Evolutionary conservation across 2,329 filamentous ascomycete genomes (phyloP).

Genomic region (Penicillium sp.): DNA sequence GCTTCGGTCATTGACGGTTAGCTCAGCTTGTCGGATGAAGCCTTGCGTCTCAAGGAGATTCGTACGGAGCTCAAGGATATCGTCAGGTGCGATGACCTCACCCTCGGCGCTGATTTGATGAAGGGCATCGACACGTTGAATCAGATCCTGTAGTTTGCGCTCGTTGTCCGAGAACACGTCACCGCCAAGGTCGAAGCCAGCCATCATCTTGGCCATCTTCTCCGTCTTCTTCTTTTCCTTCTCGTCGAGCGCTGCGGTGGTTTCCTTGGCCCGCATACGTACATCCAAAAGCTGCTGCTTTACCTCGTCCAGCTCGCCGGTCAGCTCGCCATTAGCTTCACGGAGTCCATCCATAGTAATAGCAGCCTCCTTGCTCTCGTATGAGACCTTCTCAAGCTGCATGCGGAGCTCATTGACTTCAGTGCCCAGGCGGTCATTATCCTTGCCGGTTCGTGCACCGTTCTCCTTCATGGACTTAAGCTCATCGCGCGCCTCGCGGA

Average conservation of each 20-base stretch:
- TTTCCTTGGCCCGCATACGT: constrained; percentile 95
- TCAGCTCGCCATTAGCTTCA: constrained; percentile 92
- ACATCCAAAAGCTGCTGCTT: constrained; percentile 96
- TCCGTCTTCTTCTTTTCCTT: constrained; percentile 99
- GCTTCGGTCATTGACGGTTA: constrained; percentile 73
- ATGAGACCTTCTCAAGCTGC: constrained; percentile 92
- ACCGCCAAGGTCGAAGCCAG: constrained; percentile 89
- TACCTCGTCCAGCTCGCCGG: constrained; percentile 85
- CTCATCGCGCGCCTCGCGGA: constrained; percentile 85
- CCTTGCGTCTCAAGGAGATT: constrained; percentile 87
- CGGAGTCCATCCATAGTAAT: constrained; percentile 98
- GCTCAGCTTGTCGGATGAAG: constrained; percentile 87
- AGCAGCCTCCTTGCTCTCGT: constrained; percentile 93
- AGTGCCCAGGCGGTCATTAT: constrained; percentile 82
- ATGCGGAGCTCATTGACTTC: constrained; percentile 94
- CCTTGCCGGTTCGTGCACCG: constrained; percentile 77
- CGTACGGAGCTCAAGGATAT: constrained; percentile 74
- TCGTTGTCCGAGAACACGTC: constrained; percentile 96
- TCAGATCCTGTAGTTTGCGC: constrained; percentile 76
- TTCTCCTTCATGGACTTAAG: constrained; percentile 82
- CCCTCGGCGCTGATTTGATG: constrained; percentile 75
- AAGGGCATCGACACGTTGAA: constrained; percentile 78
- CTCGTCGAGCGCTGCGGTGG: constrained; percentile 83
- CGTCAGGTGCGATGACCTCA: constrained; percentile 77
- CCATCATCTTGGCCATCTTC: constrained; percentile 99